Evolutionary conservation across 2,329 filamentous ascomycete genomes (phyloP).

Genomic region (Escovopsis sp.): DNA sequence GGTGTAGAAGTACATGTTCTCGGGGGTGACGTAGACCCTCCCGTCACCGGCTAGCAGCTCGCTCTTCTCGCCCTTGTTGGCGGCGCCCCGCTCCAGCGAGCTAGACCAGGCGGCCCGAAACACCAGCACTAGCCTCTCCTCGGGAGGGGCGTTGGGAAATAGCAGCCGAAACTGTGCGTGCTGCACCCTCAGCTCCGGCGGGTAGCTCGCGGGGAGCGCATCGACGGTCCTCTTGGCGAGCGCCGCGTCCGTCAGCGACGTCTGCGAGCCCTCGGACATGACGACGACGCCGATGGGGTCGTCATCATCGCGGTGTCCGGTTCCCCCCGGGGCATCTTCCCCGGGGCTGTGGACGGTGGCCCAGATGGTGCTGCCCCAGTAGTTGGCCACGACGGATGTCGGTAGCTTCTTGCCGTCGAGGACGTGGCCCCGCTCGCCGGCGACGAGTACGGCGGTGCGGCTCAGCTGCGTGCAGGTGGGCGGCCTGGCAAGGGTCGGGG

Average conservation of each 20-base stretch:
- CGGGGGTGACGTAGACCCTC: constrained; percentile 73
- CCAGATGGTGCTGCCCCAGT: constrained; percentile 87
- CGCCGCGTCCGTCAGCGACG: constrained; percentile 14
- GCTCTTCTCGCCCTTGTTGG: constrained; percentile 12
- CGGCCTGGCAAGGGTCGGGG: constrained; percentile 66
- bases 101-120: constrained; percentile 79
- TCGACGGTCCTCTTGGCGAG: constrained; percentile 23
- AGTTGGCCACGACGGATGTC: constrained; percentile 76
- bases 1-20: constrained; percentile 90
- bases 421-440: constrained; percentile 56
- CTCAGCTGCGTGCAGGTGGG: constrained; percentile 76
- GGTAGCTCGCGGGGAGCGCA: constrained; percentile 61
- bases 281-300: constrained; percentile 28
- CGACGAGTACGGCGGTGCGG: constrained; percentile 67
- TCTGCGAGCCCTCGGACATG: constrained; percentile 16
- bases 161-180: constrained; percentile 86
- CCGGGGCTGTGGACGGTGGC: constrained; percentile 12
- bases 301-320: constrained; percentile 17
- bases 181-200: constrained; percentile 65
- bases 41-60: constrained; percentile 44
- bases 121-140: constrained; percentile 77
- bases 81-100: constrained; percentile 26
- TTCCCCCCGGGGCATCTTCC: constrained; percentile 13
- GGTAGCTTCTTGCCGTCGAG: constrained; percentile 60
- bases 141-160: constrained; percentile 63